Base-by-base conservation (phyloP, 192 early-diverging fungal genomes). In the Linnemannia exigua region DNA sequence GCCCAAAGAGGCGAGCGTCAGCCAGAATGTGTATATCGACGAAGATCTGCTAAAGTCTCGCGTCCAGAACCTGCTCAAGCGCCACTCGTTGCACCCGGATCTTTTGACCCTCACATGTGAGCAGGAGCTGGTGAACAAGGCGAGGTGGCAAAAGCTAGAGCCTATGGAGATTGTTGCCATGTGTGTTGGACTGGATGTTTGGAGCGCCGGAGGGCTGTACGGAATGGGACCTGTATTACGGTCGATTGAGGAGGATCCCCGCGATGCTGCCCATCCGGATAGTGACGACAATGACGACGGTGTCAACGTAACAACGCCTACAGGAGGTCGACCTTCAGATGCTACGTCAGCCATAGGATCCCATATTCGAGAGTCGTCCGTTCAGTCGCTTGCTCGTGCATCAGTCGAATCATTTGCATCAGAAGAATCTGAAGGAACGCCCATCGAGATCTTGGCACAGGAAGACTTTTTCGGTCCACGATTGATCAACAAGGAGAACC, bases 121-220 rank as follows among this genome's bases (percentile, higher is more conserved):
- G 28, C 79, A 86, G 19, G 92, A 93, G 61, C 44, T 91, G 5
- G 74, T 79, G 1, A 88, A 91, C 33, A 88, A 82, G 6, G 87
- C 89, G 7, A 76, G 92, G 36, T 91, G 90, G 90, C 88, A 90
- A 81, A 92, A 92, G 68, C 73, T 93, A 52, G 92, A 93, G 66
- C 91, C 92, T 5, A 90, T 90, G 51, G 92, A 91, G 73, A 88
- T 93, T 73, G 88, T 93, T 50, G 92, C 92, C 48, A 88, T 89
- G 80, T 89, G 89, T 52, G 89, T 93, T 86, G 87, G 92, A 63
- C 74, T 90, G 31, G 90, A 93, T 87, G 75, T 93, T 2, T 90
- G 90, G 61, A 91, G 90, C 67, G 89, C 90, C 25, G 89, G 89
- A 12, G 87, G 87, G 5, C 72, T 81, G 25, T 77, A 84, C 37